These are phyloP conservation scores for Coniochaeta sp. DNA, from an alignment of 2,329 filamentous ascomycete genomes.

Conservation along the genomic window DNA sequence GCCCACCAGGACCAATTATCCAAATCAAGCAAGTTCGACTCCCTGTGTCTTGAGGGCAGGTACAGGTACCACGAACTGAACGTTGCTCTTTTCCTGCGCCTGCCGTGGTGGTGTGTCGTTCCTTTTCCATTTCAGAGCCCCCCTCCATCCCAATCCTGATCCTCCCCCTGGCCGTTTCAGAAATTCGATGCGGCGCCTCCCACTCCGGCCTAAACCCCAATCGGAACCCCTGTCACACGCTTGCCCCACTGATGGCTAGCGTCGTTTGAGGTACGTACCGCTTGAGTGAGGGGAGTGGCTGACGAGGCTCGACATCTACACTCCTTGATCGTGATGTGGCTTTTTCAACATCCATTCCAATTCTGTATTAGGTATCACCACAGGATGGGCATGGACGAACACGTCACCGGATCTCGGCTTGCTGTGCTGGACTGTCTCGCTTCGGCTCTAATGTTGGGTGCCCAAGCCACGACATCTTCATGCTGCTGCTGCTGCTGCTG, in stretches of 20 bases:
- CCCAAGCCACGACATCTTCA: too few species aligned
- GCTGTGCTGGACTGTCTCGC: too few species aligned
- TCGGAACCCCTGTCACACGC: neutral
- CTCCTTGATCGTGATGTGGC: neutral
- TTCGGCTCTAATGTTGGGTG: too few species aligned
- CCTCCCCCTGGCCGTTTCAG: neutral
- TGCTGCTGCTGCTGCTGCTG: too few species aligned
- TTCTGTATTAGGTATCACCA: too few species aligned
- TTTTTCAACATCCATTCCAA: neutral
- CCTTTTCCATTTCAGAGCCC: neutral
- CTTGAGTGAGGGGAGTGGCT: too few species aligned
- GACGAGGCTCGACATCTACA: neutral
- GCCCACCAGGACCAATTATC: neutral
- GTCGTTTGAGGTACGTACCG: neutral
- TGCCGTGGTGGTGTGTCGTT: too few species aligned
- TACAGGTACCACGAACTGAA: neutral
- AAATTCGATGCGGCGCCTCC: conserved; percentile 3
- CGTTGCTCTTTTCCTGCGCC: too few species aligned
- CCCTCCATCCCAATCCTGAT: too few species aligned
- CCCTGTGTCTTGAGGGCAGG: neutral
- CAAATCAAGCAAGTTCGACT: neutral
- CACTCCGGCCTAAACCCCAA: neutral
- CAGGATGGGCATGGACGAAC: too few species aligned
- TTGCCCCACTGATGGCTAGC: neutral
- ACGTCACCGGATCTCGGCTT: too few species aligned